These are phyloP conservation scores for Boletus patriciae DNA, from an alignment of 768 basidiomycete genomes.

Conservation along the genomic window DNA sequence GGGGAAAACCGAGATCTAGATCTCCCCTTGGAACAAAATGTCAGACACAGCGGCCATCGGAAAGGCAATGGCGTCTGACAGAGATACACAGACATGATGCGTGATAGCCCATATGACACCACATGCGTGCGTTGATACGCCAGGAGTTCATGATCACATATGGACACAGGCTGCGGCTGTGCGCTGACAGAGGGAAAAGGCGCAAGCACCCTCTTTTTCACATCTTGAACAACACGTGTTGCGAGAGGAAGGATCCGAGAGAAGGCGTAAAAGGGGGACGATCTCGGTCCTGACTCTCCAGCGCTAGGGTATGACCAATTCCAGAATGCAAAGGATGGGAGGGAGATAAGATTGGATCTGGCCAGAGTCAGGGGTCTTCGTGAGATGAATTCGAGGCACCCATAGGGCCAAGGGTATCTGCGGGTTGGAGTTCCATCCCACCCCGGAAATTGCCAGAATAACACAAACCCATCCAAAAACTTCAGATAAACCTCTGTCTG, in stretches of 20 bases:
- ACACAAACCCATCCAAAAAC: not conserved
- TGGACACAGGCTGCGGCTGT: constrained; percentile 6
- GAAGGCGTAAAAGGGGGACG: constrained; percentile 7
- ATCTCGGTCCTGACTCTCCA: constrained; percentile 11
- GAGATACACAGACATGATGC: not conserved
- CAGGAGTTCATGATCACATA: not conserved
- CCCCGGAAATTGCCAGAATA: not conserved
- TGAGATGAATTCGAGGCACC: not conserved
- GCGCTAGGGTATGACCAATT: constrained; percentile 19
- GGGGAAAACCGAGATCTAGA: constrained; percentile 20
- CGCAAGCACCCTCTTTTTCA: constrained; percentile 19
- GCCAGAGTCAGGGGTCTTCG: not conserved
- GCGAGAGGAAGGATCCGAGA: constrained; percentile 5
- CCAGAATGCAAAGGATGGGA: constrained; percentile 7
- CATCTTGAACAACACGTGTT: constrained; percentile 26
- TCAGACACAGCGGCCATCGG: not conserved
- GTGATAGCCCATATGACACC: not conserved
- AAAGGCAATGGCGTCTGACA: not conserved
- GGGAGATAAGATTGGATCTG: constrained; percentile 30
- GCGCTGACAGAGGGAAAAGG: constrained; percentile 1
- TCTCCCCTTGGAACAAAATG: not conserved
- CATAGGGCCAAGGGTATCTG: constrained; percentile 24
- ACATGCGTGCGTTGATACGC: constrained; percentile 15
- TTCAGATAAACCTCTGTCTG: not conserved
- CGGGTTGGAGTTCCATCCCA: not conserved